phyloP scores from a whole-genome alignment of 1,139 yeast species.

The Suhomyces atakaporum region DNA sequence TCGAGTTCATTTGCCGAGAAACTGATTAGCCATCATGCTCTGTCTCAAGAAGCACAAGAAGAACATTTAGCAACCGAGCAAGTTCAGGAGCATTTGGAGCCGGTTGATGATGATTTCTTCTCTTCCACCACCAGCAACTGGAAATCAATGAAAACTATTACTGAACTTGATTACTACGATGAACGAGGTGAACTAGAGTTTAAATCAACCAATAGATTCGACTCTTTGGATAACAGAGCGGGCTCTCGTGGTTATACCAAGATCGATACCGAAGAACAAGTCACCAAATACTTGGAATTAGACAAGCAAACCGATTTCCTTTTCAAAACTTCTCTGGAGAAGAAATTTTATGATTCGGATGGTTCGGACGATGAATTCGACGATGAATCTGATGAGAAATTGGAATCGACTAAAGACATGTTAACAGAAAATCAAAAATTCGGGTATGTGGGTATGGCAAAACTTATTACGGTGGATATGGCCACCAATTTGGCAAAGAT shows the following conservation, averaged over 20 bases:
- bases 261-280: conserved; percentile 85
- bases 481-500: conserved; percentile 73
- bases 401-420: conserved; percentile 79
- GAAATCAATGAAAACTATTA: conserved; percentile 55
- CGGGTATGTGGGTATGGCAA: conserved; percentile 87
- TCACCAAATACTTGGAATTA: conserved; percentile 69
- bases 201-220: conserved; percentile 23
- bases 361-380: conserved; percentile 18
- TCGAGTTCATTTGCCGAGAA: conserved; percentile 12
- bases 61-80: conserved; percentile 1
- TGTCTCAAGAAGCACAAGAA: conserved; percentile 11
- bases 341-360: conserved; percentile 7
- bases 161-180: conserved; percentile 53
- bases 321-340: conserved; percentile 43
- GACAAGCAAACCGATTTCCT: conserved; percentile 84
- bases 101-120: conserved; percentile 40
- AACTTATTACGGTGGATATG: conserved; percentile 75
- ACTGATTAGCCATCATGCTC: conserved; percentile 9
- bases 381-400: conserved; percentile 58
- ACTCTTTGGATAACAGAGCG: conserved; percentile 24
- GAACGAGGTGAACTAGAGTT: conserved; percentile 53
- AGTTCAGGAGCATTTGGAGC: conserved; percentile 1
- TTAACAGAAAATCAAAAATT: conserved; percentile 82
- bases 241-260: conserved; percentile 73
- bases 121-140: conserved; percentile 35